phyloP scores from a whole-genome alignment of 495 filamentous ascomycete genomes.

The Penicillium tannophilum region DNA sequence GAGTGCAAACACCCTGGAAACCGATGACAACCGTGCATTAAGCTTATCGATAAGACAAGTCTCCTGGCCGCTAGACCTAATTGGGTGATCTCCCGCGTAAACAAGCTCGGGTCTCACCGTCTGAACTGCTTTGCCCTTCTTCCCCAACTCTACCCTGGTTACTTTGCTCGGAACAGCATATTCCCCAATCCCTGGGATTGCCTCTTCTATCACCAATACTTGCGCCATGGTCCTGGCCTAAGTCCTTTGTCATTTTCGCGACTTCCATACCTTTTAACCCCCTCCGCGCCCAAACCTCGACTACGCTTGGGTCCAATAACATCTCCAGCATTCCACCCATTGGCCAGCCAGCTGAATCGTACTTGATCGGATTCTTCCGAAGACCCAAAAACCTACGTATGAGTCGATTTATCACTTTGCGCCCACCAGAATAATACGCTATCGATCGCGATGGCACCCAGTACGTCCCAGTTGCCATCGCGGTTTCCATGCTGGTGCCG shows the following conservation, averaged over 20 bases:
- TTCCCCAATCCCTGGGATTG: conserved; percentile 5
- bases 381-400: background rate
- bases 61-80: conserved; percentile 36
- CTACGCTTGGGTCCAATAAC: background rate
- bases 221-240: conserved; percentile 20
- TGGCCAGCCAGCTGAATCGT: background rate
- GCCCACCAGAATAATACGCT: conserved; percentile 3
- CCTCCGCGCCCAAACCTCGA: conserved; percentile 12
- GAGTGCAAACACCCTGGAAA: background rate
- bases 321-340: background rate
- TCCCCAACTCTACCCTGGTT: conserved; percentile 1
- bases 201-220: conserved; percentile 1
- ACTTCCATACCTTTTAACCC: conserved; percentile 22
- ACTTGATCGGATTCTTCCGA: background rate
- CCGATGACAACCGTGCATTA: conserved; percentile 24
- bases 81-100: conserved; percentile 39
- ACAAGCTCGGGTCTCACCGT: conserved; percentile 47
- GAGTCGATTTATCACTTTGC: background rate
- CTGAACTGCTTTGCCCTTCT: conserved; percentile 22
- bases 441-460: conserved; percentile 53
- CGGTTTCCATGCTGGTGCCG: conserved; percentile 96
- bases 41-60: conserved; percentile 50
- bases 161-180: conserved; percentile 1
- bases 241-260: conserved; percentile 14
- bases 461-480: conserved; percentile 69